Evolutionary conservation across 257 asterid genomes (phyloP).

Genomic region (Solanum pimpinellifolium): DNA sequence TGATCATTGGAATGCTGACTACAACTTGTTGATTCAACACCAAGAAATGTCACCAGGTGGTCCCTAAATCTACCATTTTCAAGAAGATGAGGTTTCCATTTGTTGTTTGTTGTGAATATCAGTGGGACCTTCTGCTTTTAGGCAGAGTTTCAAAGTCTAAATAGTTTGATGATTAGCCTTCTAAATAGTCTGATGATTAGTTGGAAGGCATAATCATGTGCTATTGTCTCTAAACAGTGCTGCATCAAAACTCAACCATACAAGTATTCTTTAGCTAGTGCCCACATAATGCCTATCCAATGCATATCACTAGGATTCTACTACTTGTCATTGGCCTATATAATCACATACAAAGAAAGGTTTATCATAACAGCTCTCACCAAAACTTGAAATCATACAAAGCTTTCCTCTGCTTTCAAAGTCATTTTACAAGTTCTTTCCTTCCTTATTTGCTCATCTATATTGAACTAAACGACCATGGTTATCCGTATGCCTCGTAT

Average conservation of each 20-base stretch:
- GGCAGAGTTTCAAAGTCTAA: not conserved
- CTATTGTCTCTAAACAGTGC: not conserved
- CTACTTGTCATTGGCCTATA: not conserved
- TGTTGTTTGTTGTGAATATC: not conserved
- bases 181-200: not conserved
- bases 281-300: not conserved
- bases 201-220: slow-evolving; percentile 1
- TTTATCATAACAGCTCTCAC: not conserved
- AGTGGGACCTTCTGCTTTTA: not conserved
- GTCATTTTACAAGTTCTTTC: not conserved
- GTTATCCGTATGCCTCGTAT: slow-evolving; percentile 7
- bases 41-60: not conserved
- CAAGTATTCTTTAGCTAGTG: not conserved
- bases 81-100: not conserved
- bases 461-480: not conserved
- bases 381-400: not conserved
- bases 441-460: not conserved
- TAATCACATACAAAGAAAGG: not conserved
- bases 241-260: not conserved
- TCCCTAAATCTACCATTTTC: not conserved
- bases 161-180: not conserved
- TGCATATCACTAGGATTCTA: not conserved
- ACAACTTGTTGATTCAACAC: not conserved
- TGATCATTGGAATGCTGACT: not conserved
- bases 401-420: not conserved